Base-by-base conservation (phyloP, 352 stramenopile species). In the Globisporangium canariense region DNA sequence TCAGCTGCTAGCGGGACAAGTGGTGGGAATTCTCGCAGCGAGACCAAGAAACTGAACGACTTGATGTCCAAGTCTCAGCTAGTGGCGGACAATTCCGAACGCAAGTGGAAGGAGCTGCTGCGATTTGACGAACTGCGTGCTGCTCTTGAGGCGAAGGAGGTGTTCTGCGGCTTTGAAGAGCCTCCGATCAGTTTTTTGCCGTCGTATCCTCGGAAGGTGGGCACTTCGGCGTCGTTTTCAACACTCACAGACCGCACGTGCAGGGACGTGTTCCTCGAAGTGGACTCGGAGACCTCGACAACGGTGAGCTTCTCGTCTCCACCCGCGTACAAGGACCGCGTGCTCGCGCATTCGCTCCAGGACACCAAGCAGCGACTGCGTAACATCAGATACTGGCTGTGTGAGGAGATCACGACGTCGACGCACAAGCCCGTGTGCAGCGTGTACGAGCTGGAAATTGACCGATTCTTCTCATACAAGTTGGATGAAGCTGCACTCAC, bases 91-190 rank as follows among this genome's bases (percentile, higher is more conserved):
- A 90, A 80, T 18, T 75, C 83, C 9, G 62, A 69, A 34, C 71
- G 66, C 0, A 91, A 91, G 50, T 96, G 87, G 87, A 68, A 83
- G 38, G 83, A 94, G 22, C 47, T 96, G 34, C 60, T 93, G 28
- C 74, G 85, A 9, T 90, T 82, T 50, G 87, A 96, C 47, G 78
- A 93, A 38, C 53, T 96, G 6, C 71, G 76, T 10, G 77, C 75
- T 3, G 82, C 78, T 2, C 87, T 96, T 10, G 85, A 94, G 49
- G 78, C 77, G 0, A 94, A 94, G 36, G 87, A 96, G 55, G 79
- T 92, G 11, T 89, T 96, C n/a, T 92, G 80, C 55, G 87, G 87
- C 0, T 96, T 96, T 55, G 81, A 94, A 62, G 85, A 96, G 40
- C 83, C 87, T 38, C 58, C 73, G 0, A 94, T 96, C 53, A 64